Evolutionary conservation across 2,329 filamentous ascomycete species (phyloP).

Genomic region (Coleophoma cylindrospora): DNA sequence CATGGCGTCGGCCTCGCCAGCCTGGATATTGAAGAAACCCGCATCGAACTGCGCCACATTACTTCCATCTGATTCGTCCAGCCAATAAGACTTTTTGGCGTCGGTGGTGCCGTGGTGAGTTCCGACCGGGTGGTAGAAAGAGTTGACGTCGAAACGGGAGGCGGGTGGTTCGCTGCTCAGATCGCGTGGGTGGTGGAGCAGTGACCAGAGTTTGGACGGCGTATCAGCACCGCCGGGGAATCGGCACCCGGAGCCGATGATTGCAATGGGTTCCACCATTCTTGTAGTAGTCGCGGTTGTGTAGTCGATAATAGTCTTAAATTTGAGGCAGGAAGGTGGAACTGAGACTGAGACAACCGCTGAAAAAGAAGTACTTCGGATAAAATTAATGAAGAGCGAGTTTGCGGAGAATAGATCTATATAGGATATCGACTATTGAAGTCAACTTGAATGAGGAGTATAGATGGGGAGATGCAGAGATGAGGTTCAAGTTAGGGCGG

Average conservation of each 20-base stretch:
- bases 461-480: too few relatives aligned
- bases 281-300: neutral
- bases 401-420: too few relatives aligned
- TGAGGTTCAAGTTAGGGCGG: too few relatives aligned
- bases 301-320: neutral
- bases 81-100: neutral
- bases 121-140: neutral
- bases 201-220: neutral
- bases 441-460: too few relatives aligned
- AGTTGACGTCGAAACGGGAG: neutral
- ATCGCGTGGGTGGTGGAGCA: neutral
- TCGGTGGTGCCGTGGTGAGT: neutral
- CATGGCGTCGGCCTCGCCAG: constrained; percentile 15
- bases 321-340: too few relatives aligned
- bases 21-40: constrained; percentile 17
- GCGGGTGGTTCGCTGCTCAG: neutral
- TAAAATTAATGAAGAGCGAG: too few relatives aligned
- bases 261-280: neutral
- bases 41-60: neutral
- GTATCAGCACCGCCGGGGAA: neutral
- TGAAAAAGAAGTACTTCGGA: too few relatives aligned
- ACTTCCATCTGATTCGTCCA: neutral
- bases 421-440: too few relatives aligned
- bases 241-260: neutral
- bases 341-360: too few relatives aligned